A percentile compares a stretch with the other conserved stretches of the same genome.
Conservation (phyloP, 148 eudicot genomes). For the Dianthus caryophyllus region DNA sequence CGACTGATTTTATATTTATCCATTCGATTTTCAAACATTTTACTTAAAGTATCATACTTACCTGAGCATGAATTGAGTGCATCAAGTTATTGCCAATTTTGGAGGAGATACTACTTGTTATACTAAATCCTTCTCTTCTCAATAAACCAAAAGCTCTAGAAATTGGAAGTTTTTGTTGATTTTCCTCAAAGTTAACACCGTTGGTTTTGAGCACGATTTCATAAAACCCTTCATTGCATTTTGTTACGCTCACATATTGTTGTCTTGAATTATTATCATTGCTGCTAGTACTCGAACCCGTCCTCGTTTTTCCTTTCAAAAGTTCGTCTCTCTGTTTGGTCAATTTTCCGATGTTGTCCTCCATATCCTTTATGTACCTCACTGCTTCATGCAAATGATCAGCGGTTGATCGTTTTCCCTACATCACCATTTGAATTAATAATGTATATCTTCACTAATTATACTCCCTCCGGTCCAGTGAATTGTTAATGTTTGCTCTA, state of each 20-base stretch:
- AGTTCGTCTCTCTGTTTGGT: conserved; percentile 23
- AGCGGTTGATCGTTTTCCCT: conserved; percentile 33
- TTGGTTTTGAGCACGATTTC: conserved; percentile 24
- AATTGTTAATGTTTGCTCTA: too few relatives aligned
- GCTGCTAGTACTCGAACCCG: background rate
- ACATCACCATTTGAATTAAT: background rate
- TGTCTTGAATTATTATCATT: background rate
- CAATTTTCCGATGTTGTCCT: conserved; percentile 24
- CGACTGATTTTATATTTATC: too few relatives aligned
- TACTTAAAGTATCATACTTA: background rate
- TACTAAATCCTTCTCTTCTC: conserved; percentile 22
- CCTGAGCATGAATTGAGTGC: conserved; percentile 27
- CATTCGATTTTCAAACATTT: too few relatives aligned
- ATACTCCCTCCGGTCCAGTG: too few relatives aligned
- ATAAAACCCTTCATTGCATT: conserved; percentile 16
- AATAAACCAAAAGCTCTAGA: conserved; percentile 23
- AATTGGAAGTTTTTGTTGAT: conserved; percentile 13
- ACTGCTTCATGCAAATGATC: conserved; percentile 33
- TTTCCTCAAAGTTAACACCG: background rate
- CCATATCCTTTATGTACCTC: conserved; percentile 26
- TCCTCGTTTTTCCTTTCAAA: background rate
- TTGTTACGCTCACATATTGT: conserved; percentile 17
- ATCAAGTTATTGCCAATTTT: conserved; percentile 12
- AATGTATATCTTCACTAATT: background rate
- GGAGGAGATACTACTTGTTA: conserved; percentile 24